These are phyloP conservation scores for Rhizopus sp. DNA, from an alignment of 371 early-diverging fungal genomes.

Conservation along the genomic window DNA sequence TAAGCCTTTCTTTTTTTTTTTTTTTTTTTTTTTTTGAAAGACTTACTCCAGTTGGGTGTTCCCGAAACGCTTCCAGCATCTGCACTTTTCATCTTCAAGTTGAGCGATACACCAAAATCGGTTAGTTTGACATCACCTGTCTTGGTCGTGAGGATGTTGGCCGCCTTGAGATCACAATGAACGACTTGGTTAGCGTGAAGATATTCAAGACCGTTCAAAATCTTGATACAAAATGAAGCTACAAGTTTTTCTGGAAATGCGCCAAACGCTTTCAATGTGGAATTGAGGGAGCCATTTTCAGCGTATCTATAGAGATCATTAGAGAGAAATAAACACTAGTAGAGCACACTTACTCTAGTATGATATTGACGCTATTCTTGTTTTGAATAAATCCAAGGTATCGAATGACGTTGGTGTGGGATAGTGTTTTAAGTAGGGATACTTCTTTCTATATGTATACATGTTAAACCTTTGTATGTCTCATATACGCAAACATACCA, in stretches of 20 bases:
- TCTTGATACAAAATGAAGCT: slow-evolving; percentile 83
- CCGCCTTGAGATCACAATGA: slow-evolving; percentile 96
- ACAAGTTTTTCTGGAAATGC: slow-evolving; percentile 89
- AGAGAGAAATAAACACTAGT: background rate
- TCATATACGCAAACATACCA: slow-evolving; percentile 35
- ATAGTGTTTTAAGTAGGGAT: slow-evolving; percentile 63
- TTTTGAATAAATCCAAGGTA: slow-evolving; percentile 82
- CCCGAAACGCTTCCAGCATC: slow-evolving; percentile 66
- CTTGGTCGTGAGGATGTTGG: slow-evolving; percentile 92
- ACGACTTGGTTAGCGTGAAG: slow-evolving; percentile 85
- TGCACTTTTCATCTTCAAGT: slow-evolving; percentile 65
- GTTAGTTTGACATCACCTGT: slow-evolving; percentile 89
- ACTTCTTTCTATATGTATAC: slow-evolving; percentile 57
- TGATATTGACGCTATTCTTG: slow-evolving; percentile 72
- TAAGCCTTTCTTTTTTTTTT: slow-evolving; percentile 48
- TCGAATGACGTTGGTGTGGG: slow-evolving; percentile 84
- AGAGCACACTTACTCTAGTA: slow-evolving; percentile 76
- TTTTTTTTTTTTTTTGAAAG: slow-evolving; percentile 41
- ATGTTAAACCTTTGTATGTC: background rate
- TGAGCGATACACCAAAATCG: slow-evolving; percentile 92
- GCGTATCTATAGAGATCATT: slow-evolving; percentile 55
- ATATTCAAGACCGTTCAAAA: slow-evolving; percentile 84
- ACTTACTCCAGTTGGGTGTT: slow-evolving; percentile 91
- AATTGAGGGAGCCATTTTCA: slow-evolving; percentile 89
- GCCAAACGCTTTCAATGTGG: slow-evolving; percentile 87